These are phyloP conservation scores for Colletotrichum lindemuthianum DNA, from an alignment of 2,329 filamentous ascomycete genomes.

Conservation along the genomic window DNA sequence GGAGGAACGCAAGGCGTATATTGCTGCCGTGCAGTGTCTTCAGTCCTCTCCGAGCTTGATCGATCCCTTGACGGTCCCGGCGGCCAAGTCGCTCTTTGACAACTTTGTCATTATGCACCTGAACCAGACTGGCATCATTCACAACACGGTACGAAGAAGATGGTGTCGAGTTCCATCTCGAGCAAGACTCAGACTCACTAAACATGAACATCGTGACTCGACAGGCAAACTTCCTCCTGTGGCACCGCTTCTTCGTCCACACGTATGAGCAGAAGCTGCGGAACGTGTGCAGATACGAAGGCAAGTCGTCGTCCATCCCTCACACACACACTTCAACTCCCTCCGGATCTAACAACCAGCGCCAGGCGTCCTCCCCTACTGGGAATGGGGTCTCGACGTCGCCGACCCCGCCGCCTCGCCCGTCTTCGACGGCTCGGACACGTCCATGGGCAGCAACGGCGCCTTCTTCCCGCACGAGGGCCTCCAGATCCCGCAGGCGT, in stretches of 20 bases:
- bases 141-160: conserved; percentile 20
- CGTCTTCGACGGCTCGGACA: conserved; percentile 52
- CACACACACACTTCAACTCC: not conserved
- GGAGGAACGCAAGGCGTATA: conserved; percentile 24
- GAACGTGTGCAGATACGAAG: conserved; percentile 39
- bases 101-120: conserved; percentile 37
- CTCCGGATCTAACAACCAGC: not conserved
- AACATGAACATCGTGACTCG: not conserved
- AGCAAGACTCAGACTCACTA: not conserved
- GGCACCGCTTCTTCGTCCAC: conserved; percentile 39
- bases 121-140: conserved; percentile 29
- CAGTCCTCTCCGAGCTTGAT: conserved; percentile 12
- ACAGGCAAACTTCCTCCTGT: conserved; percentile 35
- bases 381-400: conserved; percentile 37
- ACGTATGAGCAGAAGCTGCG: conserved; percentile 38
- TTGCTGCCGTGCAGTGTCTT: conserved; percentile 23
- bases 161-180: not conserved
- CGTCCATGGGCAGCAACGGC: conserved; percentile 51
- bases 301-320: not conserved
- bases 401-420: conserved; percentile 43
- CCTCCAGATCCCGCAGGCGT: conserved; percentile 20
- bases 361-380: conserved; percentile 34
- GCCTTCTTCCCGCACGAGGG: conserved; percentile 42
- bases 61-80: conserved; percentile 17
- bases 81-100: conserved; percentile 30